phyloP scores from a whole-genome alignment of 2,329 filamentous ascomycete species.

The Hypoxylon sp. region DNA sequence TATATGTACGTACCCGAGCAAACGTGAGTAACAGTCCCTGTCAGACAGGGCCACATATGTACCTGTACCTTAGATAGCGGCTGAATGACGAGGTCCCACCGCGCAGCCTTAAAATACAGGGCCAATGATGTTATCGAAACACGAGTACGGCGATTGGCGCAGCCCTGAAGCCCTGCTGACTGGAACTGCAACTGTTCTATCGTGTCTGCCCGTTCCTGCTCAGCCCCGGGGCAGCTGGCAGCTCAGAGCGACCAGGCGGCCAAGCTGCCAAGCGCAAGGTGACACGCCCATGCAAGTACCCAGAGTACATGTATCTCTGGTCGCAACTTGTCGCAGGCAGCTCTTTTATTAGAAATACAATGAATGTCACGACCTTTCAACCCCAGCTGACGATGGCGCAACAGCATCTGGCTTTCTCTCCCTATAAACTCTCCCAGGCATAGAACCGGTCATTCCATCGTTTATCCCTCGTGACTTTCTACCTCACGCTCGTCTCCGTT shows the following conservation, averaged over 20 bases:
- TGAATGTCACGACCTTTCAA: not conserved
- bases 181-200: too few relatives aligned
- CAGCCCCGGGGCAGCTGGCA: not conserved
- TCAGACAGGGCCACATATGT: too few relatives aligned
- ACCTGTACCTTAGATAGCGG: too few relatives aligned
- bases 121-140: conserved; percentile 13
- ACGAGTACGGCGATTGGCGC: too few relatives aligned
- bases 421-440: not conserved
- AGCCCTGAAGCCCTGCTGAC: not conserved
- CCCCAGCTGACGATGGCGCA: conserved; percentile 22
- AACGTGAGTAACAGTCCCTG: too few relatives aligned
- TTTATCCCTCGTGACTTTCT: conserved; percentile 6
- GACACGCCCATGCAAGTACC: not conserved
- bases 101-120: conserved; percentile 17
- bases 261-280: not conserved
- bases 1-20: too few relatives aligned
- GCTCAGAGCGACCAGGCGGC: not conserved
- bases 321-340: not conserved
- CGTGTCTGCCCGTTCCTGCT: conserved; percentile 8
- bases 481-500: not conserved
- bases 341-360: conserved; percentile 15
- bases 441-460: not conserved
- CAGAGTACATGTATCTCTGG: not conserved
- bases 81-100: conserved; percentile 32
- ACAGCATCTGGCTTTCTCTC: conserved; percentile 11